phyloP scores from a whole-genome alignment of 257 asterid species.

The Przewalskia tangutica region DNA sequence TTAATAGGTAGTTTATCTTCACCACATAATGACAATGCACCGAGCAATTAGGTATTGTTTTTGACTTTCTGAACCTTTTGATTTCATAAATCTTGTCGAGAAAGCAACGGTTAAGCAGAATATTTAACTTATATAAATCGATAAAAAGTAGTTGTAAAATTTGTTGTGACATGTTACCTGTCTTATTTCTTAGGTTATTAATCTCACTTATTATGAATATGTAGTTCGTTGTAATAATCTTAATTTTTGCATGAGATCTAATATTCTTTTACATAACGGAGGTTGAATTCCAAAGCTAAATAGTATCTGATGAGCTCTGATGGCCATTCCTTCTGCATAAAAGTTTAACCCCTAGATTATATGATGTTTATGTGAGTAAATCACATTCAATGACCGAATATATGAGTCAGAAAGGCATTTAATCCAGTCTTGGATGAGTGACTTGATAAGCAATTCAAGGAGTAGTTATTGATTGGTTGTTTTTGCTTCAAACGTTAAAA shows the following conservation, averaged over 20 bases:
- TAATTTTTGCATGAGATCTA: no score
- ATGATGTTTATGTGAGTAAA: neutral
- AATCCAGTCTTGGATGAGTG: neutral
- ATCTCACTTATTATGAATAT: no score
- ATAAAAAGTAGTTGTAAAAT: neutral
- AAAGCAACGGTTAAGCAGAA: neutral
- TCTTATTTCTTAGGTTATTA: neutral
- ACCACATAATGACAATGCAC: neutral
- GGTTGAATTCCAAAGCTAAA: no score
- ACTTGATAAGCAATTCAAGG: neutral
- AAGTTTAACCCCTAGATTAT: neutral
- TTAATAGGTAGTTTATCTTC: neutral
- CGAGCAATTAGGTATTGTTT: neutral
- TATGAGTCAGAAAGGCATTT: constrained; percentile 1
- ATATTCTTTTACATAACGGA: no score
- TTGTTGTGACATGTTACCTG: neutral
- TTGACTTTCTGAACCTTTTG: neutral
- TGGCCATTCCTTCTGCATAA: neutral
- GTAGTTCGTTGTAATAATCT: no score
- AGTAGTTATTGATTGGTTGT: neutral
- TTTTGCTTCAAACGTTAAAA: neutral
- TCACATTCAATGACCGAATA: neutral
- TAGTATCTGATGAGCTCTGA: neutral
- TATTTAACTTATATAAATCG: neutral
- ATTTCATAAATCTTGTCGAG: neutral